phyloP scores from a whole-genome alignment of 1,284 basidiomycete genomes.

The Leccinum solheimii region DNA sequence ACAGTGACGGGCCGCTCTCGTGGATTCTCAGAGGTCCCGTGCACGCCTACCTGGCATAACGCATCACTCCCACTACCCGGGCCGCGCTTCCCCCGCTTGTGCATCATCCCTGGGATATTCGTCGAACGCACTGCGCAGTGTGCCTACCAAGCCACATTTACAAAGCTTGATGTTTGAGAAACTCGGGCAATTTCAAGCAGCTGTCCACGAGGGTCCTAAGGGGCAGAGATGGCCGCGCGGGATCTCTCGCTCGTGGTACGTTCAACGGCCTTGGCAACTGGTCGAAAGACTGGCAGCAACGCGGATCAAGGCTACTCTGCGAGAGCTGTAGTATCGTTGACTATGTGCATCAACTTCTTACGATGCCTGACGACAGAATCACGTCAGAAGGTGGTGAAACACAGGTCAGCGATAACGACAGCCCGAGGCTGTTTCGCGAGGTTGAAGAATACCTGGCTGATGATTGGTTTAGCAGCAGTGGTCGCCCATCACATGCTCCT shows the following conservation, averaged over 20 bases:
- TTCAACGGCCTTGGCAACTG: slow-evolving; percentile 45
- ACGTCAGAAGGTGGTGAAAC: not conserved
- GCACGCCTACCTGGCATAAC: slow-evolving; percentile 45
- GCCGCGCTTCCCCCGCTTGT: slow-evolving; percentile 53
- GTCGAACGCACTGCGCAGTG: slow-evolving; percentile 44
- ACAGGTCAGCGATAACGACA: not conserved
- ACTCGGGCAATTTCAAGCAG: slow-evolving; percentile 12
- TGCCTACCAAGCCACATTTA: slow-evolving; percentile 35
- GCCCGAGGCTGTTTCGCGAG: not conserved
- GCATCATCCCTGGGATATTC: slow-evolving; percentile 62
- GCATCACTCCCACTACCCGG: slow-evolving; percentile 44
- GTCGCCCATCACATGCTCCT: not conserved
- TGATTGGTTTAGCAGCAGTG: not conserved
- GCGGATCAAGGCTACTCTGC: too few relatives aligned
- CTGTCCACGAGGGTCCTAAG: slow-evolving; percentile 68
- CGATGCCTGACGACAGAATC: not conserved
- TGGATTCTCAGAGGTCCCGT: slow-evolving; percentile 49
- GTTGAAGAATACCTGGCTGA: not conserved
- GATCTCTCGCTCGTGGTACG: slow-evolving; percentile 65
- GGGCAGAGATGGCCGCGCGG: slow-evolving; percentile 68
- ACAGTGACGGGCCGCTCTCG: slow-evolving; percentile 43
- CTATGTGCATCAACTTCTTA: not conserved
- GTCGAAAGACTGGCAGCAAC: slow-evolving; percentile 48
- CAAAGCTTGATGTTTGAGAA: slow-evolving; percentile 63
- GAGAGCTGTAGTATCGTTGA: not conserved